Percentiles rank a stretch among this genome's conserved stretches.
These are phyloP conservation scores for Eucalyptus erythrocorys DNA, from an alignment of 345 rosid species.

Conservation along the genomic window DNA sequence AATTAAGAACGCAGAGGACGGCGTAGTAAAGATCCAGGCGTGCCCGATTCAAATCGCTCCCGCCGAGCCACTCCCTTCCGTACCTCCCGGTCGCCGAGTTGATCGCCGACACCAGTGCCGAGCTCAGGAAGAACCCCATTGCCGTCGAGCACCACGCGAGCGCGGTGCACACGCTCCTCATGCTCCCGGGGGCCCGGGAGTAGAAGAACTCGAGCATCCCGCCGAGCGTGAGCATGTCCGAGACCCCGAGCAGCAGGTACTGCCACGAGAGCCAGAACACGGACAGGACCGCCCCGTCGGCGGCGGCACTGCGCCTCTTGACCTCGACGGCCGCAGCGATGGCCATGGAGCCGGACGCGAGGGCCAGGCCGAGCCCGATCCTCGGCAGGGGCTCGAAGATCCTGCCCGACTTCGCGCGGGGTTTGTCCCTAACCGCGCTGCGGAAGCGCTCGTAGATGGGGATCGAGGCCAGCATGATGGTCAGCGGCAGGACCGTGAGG, in stretches of 20 bases:
- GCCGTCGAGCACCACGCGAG: constrained; percentile 50
- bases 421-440: neutral
- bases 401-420: neutral
- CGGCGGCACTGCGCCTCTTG: constrained; percentile 13
- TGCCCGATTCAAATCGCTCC: constrained; percentile 16
- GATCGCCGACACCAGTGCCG: constrained; percentile 17
- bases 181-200: constrained; percentile 25
- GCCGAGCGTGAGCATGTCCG: constrained; percentile 45
- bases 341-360: constrained; percentile 38
- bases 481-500: constrained; percentile 24
- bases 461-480: constrained; percentile 29
- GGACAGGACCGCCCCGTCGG: constrained; percentile 4
- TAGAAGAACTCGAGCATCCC: constrained; percentile 69
- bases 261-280: constrained; percentile 48
- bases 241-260: constrained; percentile 31
- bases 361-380: constrained; percentile 36
- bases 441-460: constrained; percentile 21
- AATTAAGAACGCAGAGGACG: constrained; percentile 32
- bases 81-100: constrained; percentile 13
- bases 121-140: constrained; percentile 43
- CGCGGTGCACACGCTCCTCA: constrained; percentile 42
- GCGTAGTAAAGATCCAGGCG: constrained; percentile 36
- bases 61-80: constrained; percentile 34
- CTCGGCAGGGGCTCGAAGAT: constrained; percentile 26
- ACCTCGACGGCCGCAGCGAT: constrained; percentile 34